Conservation (phyloP, 2,329 filamentous ascomycete genomes). For the Diaporthe ilicicola region DNA sequence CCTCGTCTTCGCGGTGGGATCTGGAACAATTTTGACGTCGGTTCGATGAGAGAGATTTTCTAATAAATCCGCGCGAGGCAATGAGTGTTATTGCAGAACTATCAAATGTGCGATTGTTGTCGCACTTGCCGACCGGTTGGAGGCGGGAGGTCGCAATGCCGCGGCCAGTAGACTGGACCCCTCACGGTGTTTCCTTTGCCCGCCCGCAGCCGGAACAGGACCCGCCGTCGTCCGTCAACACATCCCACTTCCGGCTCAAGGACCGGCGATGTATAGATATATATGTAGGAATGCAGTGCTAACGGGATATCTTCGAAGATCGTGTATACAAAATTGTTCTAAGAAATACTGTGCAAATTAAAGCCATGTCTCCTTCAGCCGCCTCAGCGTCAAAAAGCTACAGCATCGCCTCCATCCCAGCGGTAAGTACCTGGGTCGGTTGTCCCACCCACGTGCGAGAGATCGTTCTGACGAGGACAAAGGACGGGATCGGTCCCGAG, state of each 20-base stretch:
- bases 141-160: not conserved
- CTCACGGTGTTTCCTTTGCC: conserved; percentile 32
- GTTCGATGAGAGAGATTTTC: not conserved
- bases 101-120: not conserved
- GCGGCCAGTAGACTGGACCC: not conserved
- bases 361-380: conserved; percentile 30
- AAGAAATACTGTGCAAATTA: not conserved
- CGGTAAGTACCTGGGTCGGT: conserved; percentile 36
- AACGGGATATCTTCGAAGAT: not conserved
- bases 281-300: too few species aligned
- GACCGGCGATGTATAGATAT: conserved; percentile 6
- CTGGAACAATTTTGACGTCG: not conserved
- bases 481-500: conserved; percentile 69
- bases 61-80: not conserved
- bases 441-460: not conserved
- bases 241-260: not conserved
- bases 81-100: not conserved
- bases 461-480: not conserved
- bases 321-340: not conserved
- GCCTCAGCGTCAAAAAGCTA: conserved; percentile 38
- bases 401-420: conserved; percentile 67
- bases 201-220: not conserved
- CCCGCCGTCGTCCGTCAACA: not conserved
- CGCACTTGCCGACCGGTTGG: too few species aligned
- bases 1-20: too few species aligned